Evolutionary conservation across 2,329 filamentous ascomycete species (phyloP).

Genomic region (Microdochium bolleyi): DNA sequence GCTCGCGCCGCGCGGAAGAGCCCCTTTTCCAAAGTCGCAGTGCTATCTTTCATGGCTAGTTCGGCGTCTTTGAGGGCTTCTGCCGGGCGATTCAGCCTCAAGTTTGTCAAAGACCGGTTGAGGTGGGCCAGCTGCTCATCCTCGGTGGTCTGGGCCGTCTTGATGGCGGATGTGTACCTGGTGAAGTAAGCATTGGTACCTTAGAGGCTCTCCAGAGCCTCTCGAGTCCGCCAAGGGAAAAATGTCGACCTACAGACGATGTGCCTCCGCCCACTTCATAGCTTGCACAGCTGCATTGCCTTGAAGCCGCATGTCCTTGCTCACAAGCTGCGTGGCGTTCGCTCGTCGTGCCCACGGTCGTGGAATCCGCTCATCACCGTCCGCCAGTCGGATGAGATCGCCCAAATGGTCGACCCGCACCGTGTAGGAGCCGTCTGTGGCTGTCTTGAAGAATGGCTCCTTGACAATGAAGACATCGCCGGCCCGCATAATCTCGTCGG

Average conservation of each 20-base stretch:
- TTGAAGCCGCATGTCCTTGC: conserved; percentile 9
- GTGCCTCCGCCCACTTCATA: conserved; percentile 17
- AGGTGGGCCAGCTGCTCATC: conserved; percentile 23
- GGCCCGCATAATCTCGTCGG: conserved; percentile 22
- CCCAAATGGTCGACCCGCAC: conserved; percentile 44
- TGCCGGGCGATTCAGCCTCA: conserved; percentile 18
- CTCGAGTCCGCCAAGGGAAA: background rate
- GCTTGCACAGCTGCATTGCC: conserved; percentile 25
- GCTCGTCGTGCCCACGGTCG: conserved; percentile 17
- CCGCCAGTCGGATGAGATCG: conserved; percentile 32
- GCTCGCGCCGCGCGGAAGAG: conserved; percentile 35
- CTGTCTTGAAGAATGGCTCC: conserved; percentile 41
- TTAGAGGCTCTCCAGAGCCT: no score
- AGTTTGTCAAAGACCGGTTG: conserved; percentile 25
- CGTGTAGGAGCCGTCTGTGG: conserved; percentile 27
- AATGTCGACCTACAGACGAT: conserved; percentile 21
- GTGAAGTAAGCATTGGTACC: conserved; percentile 1
- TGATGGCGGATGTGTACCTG: conserved; percentile 29
- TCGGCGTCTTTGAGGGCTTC: conserved; percentile 21
- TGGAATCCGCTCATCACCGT: conserved; percentile 29
- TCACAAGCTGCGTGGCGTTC: conserved; percentile 1
- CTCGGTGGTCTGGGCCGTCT: conserved; percentile 20
- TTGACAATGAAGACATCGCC: conserved; percentile 36
- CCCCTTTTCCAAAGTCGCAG: conserved; percentile 29
- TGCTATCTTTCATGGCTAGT: conserved; percentile 4